Evolutionary conservation across 1,284 basidiomycete genomes (phyloP).

Genomic region (Ceratobasidium sp.): DNA sequence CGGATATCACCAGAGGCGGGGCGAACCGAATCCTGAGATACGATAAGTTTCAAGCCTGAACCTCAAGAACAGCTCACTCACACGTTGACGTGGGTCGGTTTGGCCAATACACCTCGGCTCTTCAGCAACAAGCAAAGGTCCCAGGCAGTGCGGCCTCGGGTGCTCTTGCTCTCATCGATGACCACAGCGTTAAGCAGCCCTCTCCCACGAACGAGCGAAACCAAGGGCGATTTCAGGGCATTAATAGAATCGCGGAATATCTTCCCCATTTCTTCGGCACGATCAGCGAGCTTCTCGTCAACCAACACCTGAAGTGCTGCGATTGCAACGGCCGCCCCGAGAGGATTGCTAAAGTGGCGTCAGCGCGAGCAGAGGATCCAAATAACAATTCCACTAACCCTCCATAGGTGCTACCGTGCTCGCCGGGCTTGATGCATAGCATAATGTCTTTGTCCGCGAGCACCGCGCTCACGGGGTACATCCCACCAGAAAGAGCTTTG

Average conservation of each 20-base stretch:
- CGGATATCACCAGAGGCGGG: conserved; percentile 91
- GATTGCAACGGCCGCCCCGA: conserved; percentile 94
- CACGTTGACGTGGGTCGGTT: conserved; percentile 97
- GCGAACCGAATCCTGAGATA: conserved; percentile 86
- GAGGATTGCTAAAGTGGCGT: conserved; percentile 75
- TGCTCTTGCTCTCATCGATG: conserved; percentile 85
- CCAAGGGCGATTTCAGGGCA: conserved; percentile 74
- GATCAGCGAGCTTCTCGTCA: conserved; percentile 84
- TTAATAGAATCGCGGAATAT: conserved; percentile 78
- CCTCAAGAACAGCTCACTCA: conserved; percentile 57
- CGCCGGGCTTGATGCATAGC: conserved; percentile 95
- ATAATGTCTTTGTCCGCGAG: conserved; percentile 90
- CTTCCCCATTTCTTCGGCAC: conserved; percentile 82
- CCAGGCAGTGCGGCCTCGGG: conserved; percentile 88
- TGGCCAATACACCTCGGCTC: conserved; percentile 89
- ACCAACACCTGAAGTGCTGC: conserved; percentile 89
- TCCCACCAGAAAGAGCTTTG: conserved; percentile 95
- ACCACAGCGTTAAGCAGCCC: conserved; percentile 95
- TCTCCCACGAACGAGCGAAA: conserved; percentile 81
- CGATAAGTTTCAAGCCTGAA: conserved; percentile 28
- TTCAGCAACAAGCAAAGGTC: conserved; percentile 94
- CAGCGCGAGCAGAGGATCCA: conserved; percentile 18
- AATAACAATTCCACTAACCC: conserved; percentile 63
- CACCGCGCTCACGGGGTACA: conserved; percentile 97
- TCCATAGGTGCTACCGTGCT: conserved; percentile 97